A percentile compares a stretch with the other conserved stretches of the same genome.
phyloP scores from a whole-genome alignment of 139 green algal genomes.

The Chlamydomonas asymmetrica region DNA sequence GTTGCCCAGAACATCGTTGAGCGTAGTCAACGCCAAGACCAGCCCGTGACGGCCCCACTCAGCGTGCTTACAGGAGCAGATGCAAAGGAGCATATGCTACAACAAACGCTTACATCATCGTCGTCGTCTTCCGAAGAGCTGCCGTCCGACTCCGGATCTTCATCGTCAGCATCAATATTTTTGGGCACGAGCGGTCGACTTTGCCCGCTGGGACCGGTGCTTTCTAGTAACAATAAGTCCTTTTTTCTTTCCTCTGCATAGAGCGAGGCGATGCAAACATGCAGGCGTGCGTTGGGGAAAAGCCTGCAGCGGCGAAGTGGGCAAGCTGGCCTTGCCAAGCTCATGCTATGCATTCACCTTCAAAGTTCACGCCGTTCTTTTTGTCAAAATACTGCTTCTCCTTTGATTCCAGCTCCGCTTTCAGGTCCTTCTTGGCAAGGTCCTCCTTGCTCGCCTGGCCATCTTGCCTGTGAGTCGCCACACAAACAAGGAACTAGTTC shows the following conservation, averaged over 20 bases:
- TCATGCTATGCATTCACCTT: constrained; percentile 50
- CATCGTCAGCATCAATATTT: constrained; percentile 79
- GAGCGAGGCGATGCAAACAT: not conserved
- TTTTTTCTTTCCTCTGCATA: constrained; percentile 72
- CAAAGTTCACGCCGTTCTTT: constrained; percentile 67
- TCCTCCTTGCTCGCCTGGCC: constrained; percentile 63
- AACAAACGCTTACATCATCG: constrained; percentile 57
- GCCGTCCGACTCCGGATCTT: constrained; percentile 38
- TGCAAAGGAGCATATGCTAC: not conserved
- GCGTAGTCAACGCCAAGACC: no score
- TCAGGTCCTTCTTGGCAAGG: constrained; percentile 55
- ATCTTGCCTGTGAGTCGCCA: constrained; percentile 43
- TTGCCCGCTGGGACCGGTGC: constrained; percentile 13
- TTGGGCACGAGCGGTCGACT: constrained; percentile 69
- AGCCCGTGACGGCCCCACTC: no score
- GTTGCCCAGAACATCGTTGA: no score
- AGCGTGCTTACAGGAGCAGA: not conserved
- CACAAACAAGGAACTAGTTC: not conserved
- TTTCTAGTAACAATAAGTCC: constrained; percentile 81
- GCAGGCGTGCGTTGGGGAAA: not conserved
- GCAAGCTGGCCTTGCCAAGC: no score
- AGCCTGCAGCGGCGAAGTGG: not conserved
- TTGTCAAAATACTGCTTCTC: constrained; percentile 77
- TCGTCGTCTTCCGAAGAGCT: constrained; percentile 66
- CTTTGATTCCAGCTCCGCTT: constrained; percentile 75